Evolutionary conservation across 2,329 filamentous ascomycete genomes (phyloP).

Genomic region (Corinectria fuckeliana): DNA sequence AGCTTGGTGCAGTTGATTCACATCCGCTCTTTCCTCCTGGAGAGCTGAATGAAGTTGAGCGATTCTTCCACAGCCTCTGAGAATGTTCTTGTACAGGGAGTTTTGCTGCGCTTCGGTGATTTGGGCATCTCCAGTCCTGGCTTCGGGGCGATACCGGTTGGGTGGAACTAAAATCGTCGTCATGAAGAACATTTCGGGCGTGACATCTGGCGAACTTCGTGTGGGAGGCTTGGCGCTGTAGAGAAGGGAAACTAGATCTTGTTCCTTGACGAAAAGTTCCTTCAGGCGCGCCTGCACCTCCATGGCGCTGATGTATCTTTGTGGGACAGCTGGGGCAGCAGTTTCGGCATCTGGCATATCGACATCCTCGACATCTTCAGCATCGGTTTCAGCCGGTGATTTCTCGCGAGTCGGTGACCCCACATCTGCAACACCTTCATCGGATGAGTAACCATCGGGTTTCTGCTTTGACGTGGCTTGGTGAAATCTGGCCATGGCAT

Average conservation of each 20-base stretch:
- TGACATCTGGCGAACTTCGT: constrained; percentile 64
- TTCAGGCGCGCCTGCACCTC: constrained; percentile 82
- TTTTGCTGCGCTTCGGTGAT: constrained; percentile 92
- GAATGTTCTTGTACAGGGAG: constrained; percentile 81
- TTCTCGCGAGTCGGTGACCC: constrained; percentile 51
- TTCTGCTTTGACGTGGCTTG: constrained; percentile 48
- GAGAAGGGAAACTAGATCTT: constrained; percentile 81
- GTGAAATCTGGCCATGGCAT: constrained; percentile 65
- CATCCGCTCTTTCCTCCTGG: constrained; percentile 53
- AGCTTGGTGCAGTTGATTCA: constrained; percentile 79
- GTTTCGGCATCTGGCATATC: constrained; percentile 43
- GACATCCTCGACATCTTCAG: constrained; percentile 55
- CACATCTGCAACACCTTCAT: constrained; percentile 75
- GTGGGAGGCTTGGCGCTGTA: constrained; percentile 76
- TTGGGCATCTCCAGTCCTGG: constrained; percentile 78
- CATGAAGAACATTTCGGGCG: constrained; percentile 93
- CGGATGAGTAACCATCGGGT: constrained; percentile 55
- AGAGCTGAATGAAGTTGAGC: constrained; percentile 69
- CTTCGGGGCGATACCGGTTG: constrained; percentile 89
- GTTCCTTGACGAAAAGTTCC: constrained; percentile 85
- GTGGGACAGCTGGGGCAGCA: constrained; percentile 43
- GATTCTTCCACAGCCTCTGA: constrained; percentile 76
- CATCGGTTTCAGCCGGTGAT: constrained; percentile 51
- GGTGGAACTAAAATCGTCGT: constrained; percentile 86
- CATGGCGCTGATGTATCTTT: constrained; percentile 81